Percentiles rank a stretch among this genome's conserved stretches.
Evolutionary conservation across 352 stramenopile genomes (phyloP).

Genomic region (Phytophthora multivora): DNA sequence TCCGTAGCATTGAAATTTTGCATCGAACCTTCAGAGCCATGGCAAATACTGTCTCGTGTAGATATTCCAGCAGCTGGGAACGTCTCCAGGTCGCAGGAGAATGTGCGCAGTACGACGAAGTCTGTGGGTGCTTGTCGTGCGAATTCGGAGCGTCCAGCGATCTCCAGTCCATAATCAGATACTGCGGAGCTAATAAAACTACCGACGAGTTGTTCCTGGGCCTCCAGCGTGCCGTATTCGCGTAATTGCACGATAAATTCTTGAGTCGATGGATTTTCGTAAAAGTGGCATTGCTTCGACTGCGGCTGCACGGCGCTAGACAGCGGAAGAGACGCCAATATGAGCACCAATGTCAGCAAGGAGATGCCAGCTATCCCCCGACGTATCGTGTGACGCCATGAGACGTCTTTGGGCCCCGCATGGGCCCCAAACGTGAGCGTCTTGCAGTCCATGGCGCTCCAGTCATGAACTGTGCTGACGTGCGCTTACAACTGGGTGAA

Average conservation of each 20-base stretch:
- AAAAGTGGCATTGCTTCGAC: constrained; percentile 41
- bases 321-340: constrained; percentile 1
- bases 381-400: background rate
- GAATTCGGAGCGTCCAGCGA: constrained; percentile 34
- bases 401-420: constrained; percentile 1
- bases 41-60: constrained; percentile 16
- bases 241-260: constrained; percentile 50
- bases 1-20: constrained; percentile 16
- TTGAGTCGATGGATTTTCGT: constrained; percentile 31
- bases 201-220: constrained; percentile 45
- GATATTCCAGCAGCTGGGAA: background rate
- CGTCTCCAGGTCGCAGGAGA: constrained; percentile 35
- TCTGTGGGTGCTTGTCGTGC: constrained; percentile 51
- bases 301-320: constrained; percentile 8
- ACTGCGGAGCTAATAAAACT: constrained; percentile 15
- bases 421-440: constrained; percentile 14
- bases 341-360: constrained; percentile 9
- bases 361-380: constrained; percentile 9
- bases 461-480: constrained; percentile 26
- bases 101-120: constrained; percentile 65
- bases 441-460: constrained; percentile 17
- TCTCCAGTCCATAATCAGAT: constrained; percentile 27
- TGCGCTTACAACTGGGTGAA: constrained; percentile 4
- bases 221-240: constrained; percentile 30
- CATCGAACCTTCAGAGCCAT: constrained; percentile 30